Conservation (phyloP, 306 rosid genomes). For the Ochetophila trinervis region DNA sequence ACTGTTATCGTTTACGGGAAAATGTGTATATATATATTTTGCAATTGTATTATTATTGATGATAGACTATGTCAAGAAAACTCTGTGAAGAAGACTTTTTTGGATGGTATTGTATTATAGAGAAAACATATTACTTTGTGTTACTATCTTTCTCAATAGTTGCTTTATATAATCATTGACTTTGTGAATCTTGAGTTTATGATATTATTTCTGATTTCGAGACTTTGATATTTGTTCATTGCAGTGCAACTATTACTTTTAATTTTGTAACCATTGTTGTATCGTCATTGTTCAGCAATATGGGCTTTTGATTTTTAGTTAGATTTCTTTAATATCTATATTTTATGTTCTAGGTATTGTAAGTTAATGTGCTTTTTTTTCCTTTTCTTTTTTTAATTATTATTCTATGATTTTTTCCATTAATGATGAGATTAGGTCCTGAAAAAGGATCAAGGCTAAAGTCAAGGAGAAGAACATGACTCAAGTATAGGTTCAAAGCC, state of each 20-base stretch:
- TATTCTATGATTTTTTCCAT: too few species aligned
- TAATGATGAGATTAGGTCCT: too few species aligned
- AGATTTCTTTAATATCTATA: too few species aligned
- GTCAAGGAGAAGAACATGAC: not conserved
- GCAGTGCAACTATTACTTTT: not conserved
- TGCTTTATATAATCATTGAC: not conserved
- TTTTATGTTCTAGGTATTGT: not conserved
- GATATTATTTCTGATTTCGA: not conserved
- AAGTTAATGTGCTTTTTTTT: too few species aligned
- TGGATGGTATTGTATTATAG: not conserved
- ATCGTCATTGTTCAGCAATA: too few species aligned
- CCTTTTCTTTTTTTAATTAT: too few species aligned
- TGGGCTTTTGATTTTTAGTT: too few species aligned
- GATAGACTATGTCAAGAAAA: too few species aligned
- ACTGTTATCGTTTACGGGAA: not conserved
- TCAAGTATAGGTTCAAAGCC: not conserved
- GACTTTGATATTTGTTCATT: not conserved
- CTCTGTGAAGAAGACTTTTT: not conserved
- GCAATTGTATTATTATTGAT: too few species aligned
- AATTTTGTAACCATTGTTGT: not conserved
- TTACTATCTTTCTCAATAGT: too few species aligned
- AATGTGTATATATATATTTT: too few species aligned
- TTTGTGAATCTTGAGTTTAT: not conserved
- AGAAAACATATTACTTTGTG: not conserved
- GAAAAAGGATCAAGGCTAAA: too few species aligned